phyloP scores from a whole-genome alignment of 2,329 filamentous ascomycete genomes.

The Pseudodiploospora longispora region DNA sequence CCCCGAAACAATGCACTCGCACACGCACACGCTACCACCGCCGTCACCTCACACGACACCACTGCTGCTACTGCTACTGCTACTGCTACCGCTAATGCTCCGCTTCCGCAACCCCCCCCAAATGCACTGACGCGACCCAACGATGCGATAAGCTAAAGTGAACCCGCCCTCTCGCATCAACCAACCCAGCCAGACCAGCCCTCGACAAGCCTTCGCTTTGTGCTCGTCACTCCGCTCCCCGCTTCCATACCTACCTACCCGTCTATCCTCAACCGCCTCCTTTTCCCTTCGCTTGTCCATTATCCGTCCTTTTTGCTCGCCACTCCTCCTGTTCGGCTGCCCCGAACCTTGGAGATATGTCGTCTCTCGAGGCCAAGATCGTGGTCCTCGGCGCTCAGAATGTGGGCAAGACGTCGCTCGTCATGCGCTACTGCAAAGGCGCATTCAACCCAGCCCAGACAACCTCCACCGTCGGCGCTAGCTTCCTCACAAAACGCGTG shows the following conservation, averaged over 20 bases:
- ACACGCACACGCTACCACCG: slow-evolving; percentile 4
- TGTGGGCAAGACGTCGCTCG: slow-evolving; percentile 71
- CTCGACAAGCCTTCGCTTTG: slow-evolving; percentile 2
- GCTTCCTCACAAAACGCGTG: slow-evolving; percentile 71
- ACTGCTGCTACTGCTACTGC: slow-evolving; percentile 7
- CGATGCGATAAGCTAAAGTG: slow-evolving; percentile 7
- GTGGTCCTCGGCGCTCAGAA: slow-evolving; percentile 73
- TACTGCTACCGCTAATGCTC: slow-evolving; percentile 7
- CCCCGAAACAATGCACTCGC: too few relatives aligned
- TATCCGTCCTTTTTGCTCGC: background rate
- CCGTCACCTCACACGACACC: slow-evolving; percentile 6
- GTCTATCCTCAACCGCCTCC: background rate
- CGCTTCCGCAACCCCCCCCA: slow-evolving; percentile 1
- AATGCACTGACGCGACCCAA: slow-evolving; percentile 7
- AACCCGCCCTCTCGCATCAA: background rate
- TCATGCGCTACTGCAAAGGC: slow-evolving; percentile 69
- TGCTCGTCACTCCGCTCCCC: background rate
- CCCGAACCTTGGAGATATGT: background rate
- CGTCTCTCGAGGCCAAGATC: slow-evolving; percentile 70
- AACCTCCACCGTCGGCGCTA: slow-evolving; percentile 69
- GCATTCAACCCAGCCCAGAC: slow-evolving; percentile 57
- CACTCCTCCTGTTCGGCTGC: background rate
- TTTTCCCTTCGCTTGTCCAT: background rate
- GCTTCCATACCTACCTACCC: too few relatives aligned
- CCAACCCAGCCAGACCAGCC: slow-evolving; percentile 1